Base-by-base conservation (phyloP, 306 rosid genomes). In the Arachis hypogaea region DNA sequence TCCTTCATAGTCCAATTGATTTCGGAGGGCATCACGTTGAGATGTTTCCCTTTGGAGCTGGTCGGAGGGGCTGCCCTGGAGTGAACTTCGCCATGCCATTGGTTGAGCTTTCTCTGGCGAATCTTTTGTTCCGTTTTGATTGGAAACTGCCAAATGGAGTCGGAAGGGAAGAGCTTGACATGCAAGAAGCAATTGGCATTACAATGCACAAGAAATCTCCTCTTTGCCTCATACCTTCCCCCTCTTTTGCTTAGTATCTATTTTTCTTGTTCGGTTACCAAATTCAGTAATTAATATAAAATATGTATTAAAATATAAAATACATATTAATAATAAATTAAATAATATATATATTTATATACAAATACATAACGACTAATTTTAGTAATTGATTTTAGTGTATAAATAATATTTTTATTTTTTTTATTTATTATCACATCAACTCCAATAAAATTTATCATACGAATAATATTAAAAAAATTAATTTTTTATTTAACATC, bases 41-140 rank as follows among this genome's bases (percentile, higher is more conserved):
- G 76, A 41, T 63, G 3, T 68, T 89, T 75, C 81, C 91, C 1
- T 86, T 86, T 54, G 94, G 94, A 11, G 68, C 71, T 4, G 89
- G 89, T 1, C 57, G 86, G 9, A 78, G 91, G 33, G 60, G 61
- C 1, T 89, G 88, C 44, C 91, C 89, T 0, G 88, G 78, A 3
- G 29, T 81, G 0, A 41, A 9, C 67, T 83, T 80, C 50, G 84
- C 59, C 8, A 50, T 70, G 74, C 30, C 80, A 0, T 29, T 64
- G 2, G 33, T 28, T 63, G 84, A 83, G 71, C 57, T 80, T 68
- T 76, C 68, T 38, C 82, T 89, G 1, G 88, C 91, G 9, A 85
- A 83, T 77, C 76, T 89, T 9, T 36, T 88, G 11, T 60, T 50
- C 71, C 56, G 29, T 47, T 86, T 88, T 72, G 80, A 88, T 2